phyloP scores from a whole-genome alignment of 352 stramenopile species.

The Phytopythium helicoides region DNA sequence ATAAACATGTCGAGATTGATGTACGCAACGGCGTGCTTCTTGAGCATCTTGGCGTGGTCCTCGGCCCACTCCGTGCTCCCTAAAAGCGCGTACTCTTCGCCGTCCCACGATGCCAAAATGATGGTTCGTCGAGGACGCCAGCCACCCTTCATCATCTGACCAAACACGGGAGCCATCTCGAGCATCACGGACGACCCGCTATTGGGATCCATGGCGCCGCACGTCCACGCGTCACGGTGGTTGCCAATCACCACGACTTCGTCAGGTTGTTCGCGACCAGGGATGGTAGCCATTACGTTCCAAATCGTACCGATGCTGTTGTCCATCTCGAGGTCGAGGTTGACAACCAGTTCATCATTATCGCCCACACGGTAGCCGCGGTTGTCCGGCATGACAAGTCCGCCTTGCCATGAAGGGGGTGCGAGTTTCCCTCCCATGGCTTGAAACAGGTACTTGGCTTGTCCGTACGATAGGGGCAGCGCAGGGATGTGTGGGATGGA shows the following conservation, averaged over 20 bases:
- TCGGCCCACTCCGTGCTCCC: slow-evolving; percentile 35
- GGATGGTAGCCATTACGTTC: slow-evolving; percentile 43
- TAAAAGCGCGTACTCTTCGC: slow-evolving; percentile 67
- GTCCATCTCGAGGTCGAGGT: slow-evolving; percentile 52
- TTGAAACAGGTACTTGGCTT: slow-evolving; percentile 56
- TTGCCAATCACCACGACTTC: slow-evolving; percentile 60
- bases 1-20: slow-evolving; percentile 65
- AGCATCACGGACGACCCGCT: slow-evolving; percentile 52
- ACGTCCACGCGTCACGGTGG: slow-evolving; percentile 81
- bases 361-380: slow-evolving; percentile 59
- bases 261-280: slow-evolving; percentile 33
- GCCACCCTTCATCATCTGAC: slow-evolving; percentile 29
- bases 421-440: slow-evolving; percentile 45
- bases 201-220: slow-evolving; percentile 59
- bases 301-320: slow-evolving; percentile 61
- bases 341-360: slow-evolving; percentile 35
- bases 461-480: slow-evolving; percentile 53
- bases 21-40: slow-evolving; percentile 43
- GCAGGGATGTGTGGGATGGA: slow-evolving; percentile 55
- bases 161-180: slow-evolving; percentile 58
- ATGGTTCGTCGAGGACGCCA: slow-evolving; percentile 65
- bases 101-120: slow-evolving; percentile 66
- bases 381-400: slow-evolving; percentile 40
- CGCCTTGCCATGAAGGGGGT: slow-evolving; percentile 43
- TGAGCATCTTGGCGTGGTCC: slow-evolving; percentile 10